Base-by-base conservation (phyloP, 495 filamentous ascomycete species). In the Cryomyces antarcticus region DNA sequence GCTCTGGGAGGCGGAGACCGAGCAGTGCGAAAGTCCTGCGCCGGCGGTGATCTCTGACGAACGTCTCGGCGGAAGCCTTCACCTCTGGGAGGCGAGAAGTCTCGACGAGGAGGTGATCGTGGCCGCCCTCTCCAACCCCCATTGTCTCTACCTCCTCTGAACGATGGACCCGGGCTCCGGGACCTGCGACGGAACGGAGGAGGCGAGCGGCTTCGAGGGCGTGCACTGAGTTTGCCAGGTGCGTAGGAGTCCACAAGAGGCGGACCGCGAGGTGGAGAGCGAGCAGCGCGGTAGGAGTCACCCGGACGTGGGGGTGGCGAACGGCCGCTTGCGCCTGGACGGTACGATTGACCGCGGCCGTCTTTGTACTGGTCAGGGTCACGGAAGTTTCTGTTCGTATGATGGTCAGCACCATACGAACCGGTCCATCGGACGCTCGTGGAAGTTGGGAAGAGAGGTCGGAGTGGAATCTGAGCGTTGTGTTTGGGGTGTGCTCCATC, bases 211-310 rank as follows among this genome's bases (percentile, higher is more conserved):
- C 51, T 55, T 27, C 57, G 47, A 13, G 51, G 49, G 35, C 52
- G 53, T 17, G 52, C 43, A 13, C 48, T 11, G 6, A 56, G 46
- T 34, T 49, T 47, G 9, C 46, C 41, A 17, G 57, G 61, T 17
- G 54, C 54, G 44, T 66, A 66, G 5, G 59, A 55, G 46, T 66
- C 62, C 29, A 46, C 52, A 31, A 42, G 47, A 24, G 45, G 46
- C 1, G 34, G 41, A 30, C 46, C 37, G 17, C 52, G 43, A 44
- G 44, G 38, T 7, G 52, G 55, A 27, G 55, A 54, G 24, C 54
- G 45, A 17, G 29, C 37, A 5, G 41, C 41, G 27, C 49, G 49
- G 36, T 53, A 56, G 43, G 13, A 36, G 39, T 54, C 54, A 28
- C 30, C 34, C 6, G 10, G 38, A 40, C n/a, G n/a, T n/a, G n/a